Conservation (phyloP, 495 filamentous ascomycete species). For the Jackrogersella minutella region DNA sequence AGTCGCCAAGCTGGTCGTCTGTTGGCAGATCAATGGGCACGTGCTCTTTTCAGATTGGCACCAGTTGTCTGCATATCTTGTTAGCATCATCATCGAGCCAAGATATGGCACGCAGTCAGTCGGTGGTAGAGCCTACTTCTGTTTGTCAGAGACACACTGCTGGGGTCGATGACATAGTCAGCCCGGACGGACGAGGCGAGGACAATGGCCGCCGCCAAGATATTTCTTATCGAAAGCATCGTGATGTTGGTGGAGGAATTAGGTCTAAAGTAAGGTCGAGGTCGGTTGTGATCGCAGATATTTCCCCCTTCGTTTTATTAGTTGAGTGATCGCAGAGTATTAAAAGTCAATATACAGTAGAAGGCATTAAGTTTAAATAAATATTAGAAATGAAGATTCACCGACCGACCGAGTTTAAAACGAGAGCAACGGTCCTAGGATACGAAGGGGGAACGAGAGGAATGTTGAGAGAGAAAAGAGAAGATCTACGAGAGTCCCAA, state of each 20-base stretch:
- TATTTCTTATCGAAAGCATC: constrained; percentile 57
- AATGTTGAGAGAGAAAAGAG: constrained; percentile 33
- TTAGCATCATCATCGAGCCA: constrained; percentile 35
- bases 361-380: constrained; percentile 31
- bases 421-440: constrained; percentile 34
- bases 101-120: background rate
- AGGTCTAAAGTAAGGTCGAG: constrained; percentile 9
- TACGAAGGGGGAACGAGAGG: constrained; percentile 41
- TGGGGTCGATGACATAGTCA: constrained; percentile 67
- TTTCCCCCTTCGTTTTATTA: constrained; percentile 9
- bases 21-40: constrained; percentile 83
- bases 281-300: constrained; percentile 11
- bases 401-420: constrained; percentile 29
- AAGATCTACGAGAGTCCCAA: constrained; percentile 23
- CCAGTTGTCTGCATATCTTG: constrained; percentile 65
- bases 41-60: constrained; percentile 70
- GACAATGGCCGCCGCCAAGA: constrained; percentile 57
- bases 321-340: constrained; percentile 33
- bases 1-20: constrained; percentile 62
- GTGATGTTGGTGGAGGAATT: constrained; percentile 29
- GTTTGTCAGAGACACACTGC: constrained; percentile 58
- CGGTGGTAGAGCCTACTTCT: constrained; percentile 47
- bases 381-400: constrained; percentile 35
- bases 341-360: constrained; percentile 35
- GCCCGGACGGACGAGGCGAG: constrained; percentile 51